Conservation (phyloP, 2,329 filamentous ascomycete species). For the Phyllosticta capitalensis region DNA sequence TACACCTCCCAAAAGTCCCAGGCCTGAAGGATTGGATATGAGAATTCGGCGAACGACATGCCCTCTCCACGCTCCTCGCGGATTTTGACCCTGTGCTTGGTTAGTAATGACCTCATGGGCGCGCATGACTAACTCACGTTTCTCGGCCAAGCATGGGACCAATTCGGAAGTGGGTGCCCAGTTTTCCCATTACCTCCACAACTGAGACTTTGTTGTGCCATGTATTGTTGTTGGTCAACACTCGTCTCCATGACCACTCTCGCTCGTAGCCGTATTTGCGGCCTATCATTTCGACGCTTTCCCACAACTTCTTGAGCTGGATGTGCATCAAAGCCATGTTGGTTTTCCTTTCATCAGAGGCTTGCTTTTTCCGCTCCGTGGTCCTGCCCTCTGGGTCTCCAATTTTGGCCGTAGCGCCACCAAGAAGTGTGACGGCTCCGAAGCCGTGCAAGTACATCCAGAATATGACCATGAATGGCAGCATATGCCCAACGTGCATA, state of each 20-base stretch:
- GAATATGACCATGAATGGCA: constrained; percentile 75
- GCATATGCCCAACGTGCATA: constrained; percentile 69
- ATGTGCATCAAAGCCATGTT: constrained; percentile 60
- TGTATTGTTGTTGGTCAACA: constrained; percentile 67
- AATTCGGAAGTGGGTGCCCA: constrained; percentile 66
- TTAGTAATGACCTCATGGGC: constrained; percentile 15
- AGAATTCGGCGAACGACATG: constrained; percentile 90
- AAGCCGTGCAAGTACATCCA: constrained; percentile 75
- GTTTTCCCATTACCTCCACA: constrained; percentile 62
- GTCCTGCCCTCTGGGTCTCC: constrained; percentile 69
- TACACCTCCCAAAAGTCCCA: constrained; percentile 97
- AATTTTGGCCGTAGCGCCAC: constrained; percentile 66
- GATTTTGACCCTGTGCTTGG: constrained; percentile 55
- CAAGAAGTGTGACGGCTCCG: constrained; percentile 56
- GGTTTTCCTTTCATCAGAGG: constrained; percentile 44
- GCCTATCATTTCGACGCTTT: constrained; percentile 59
- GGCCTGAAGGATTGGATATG: constrained; percentile 84
- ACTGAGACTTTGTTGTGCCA: constrained; percentile 71
- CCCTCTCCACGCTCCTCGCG: constrained; percentile 79
- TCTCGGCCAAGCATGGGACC: constrained; percentile 84
- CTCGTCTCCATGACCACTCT: constrained; percentile 56
- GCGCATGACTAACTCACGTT: constrained; percentile 50
- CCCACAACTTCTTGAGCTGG: constrained; percentile 64
- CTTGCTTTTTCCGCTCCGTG: constrained; percentile 48
- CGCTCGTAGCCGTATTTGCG: constrained; percentile 54